A percentile compares a stretch with the other conserved stretches of the same genome.
Evolutionary conservation across 345 rosid genomes (phyloP).

Genomic region (Eucalyptus decipiens): DNA sequence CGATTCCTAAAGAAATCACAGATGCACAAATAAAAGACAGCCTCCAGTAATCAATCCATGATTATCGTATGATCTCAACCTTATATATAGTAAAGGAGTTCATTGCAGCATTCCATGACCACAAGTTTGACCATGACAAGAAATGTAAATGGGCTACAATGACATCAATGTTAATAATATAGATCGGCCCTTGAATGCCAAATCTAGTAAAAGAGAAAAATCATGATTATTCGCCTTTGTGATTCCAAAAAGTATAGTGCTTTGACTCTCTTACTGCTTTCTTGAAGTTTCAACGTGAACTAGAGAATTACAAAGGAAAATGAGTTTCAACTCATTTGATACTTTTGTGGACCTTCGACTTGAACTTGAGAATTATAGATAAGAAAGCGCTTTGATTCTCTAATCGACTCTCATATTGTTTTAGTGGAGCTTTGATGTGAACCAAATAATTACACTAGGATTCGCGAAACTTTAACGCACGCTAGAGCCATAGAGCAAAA

Average conservation of each 20-base stretch:
- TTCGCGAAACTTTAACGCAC: neutral
- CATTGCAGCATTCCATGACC: neutral
- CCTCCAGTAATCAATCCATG: neutral
- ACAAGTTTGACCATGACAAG: neutral
- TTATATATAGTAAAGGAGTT: neutral
- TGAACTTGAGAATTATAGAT: neutral
- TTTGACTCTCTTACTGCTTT: neutral
- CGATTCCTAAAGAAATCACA: neutral
- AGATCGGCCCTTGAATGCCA: fast-evolving
- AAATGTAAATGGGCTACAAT: neutral
- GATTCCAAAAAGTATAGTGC: neutral
- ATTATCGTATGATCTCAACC: neutral
- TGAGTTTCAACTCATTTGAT: neutral
- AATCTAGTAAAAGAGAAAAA: neutral
- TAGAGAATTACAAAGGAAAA: neutral
- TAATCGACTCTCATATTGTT: neutral
- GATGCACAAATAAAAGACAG: neutral
- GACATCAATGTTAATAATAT: neutral
- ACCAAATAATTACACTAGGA: neutral
- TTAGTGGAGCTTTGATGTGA: neutral
- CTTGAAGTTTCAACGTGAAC: neutral
- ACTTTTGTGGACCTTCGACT: neutral
- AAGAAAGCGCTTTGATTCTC: neutral
- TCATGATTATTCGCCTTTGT: fast-evolving
- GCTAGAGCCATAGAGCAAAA: neutral